phyloP scores from a whole-genome alignment of 768 basidiomycete genomes.

The Chiua virens region DNA sequence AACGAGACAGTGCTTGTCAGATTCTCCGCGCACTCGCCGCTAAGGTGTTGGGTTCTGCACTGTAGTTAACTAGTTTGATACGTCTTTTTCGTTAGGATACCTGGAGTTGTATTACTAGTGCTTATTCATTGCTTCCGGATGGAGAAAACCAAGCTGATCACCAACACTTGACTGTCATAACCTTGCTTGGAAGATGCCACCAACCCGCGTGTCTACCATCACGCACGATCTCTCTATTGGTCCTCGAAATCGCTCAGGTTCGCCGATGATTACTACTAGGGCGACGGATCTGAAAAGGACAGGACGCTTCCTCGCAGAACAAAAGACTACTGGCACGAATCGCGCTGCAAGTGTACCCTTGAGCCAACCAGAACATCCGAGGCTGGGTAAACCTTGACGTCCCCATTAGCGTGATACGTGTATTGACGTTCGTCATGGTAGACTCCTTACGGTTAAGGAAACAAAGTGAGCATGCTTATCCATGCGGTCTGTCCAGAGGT shows the following conservation, averaged over 20 bases:
- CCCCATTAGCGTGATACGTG: background rate
- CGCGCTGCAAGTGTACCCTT: slow-evolving; percentile 20
- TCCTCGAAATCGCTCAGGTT: slow-evolving; percentile 15
- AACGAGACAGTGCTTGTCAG: slow-evolving; percentile 36
- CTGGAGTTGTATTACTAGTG: background rate
- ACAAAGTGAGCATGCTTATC: slow-evolving; percentile 11
- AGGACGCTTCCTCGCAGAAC: slow-evolving; percentile 10
- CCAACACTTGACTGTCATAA: background rate
- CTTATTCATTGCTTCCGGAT: background rate
- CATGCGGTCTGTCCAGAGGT: background rate
- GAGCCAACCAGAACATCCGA: slow-evolving; percentile 7
- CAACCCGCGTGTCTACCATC: background rate
- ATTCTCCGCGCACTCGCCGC: slow-evolving; percentile 78
- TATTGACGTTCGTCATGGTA: slow-evolving; percentile 12
- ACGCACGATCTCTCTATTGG: background rate
- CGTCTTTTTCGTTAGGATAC: slow-evolving; percentile 5
- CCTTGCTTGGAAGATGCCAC: slow-evolving; percentile 7
- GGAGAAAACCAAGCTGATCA: background rate
- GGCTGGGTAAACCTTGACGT: slow-evolving; percentile 11
- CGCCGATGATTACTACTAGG: slow-evolving; percentile 6
- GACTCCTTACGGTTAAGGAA: slow-evolving; percentile 14
- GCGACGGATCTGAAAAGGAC: slow-evolving; percentile 5
- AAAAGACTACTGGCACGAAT: background rate
- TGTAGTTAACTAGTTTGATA: slow-evolving; percentile 17
- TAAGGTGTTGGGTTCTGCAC: slow-evolving; percentile 76